These are phyloP conservation scores for Tillandsia fasciculata DNA, from an alignment of 176 grass and related monocot genomes.

Conservation along the genomic window DNA sequence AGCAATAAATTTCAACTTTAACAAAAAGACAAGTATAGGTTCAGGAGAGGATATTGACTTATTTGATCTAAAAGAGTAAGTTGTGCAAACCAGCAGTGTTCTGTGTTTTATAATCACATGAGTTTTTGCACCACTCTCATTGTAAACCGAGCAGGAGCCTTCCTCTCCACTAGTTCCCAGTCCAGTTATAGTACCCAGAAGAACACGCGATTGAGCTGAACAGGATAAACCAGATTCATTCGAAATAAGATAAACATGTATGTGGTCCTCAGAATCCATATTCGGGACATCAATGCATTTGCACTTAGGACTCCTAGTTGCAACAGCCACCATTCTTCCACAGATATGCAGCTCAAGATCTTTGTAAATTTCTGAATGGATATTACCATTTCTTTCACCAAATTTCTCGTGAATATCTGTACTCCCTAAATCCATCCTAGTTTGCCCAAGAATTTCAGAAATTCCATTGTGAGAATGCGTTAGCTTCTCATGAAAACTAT, in stretches of 20 bases:
- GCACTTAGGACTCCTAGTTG: constrained; percentile 58
- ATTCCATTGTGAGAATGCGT: constrained; percentile 6
- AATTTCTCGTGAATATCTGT: constrained; percentile 24
- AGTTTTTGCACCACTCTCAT: constrained; percentile 43
- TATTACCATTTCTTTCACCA: constrained; percentile 6
- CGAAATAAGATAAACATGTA: constrained; percentile 71
- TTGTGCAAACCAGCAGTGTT: constrained; percentile 58
- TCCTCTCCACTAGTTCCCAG: constrained; percentile 64
- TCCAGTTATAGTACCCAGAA: constrained; percentile 73
- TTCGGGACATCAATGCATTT: constrained; percentile 38
- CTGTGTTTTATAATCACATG: constrained; percentile 84
- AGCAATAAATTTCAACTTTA: neutral
- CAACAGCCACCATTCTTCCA: constrained; percentile 64
- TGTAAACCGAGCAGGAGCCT: constrained; percentile 74
- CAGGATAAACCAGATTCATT: constrained; percentile 30
- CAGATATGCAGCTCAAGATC: constrained; percentile 69
- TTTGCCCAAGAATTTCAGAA: constrained; percentile 13
- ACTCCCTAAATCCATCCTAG: constrained; percentile 8
- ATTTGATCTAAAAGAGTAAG: constrained; percentile 16
- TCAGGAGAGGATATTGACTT: neutral
- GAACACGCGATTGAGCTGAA: constrained; percentile 23
- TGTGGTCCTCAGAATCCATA: constrained; percentile 50
- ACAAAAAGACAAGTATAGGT: neutral
- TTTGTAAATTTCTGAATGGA: constrained; percentile 48
- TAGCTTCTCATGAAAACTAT: constrained; percentile 43